Evolutionary conservation across 345 rosid genomes (phyloP).

Genomic region (Citrus maxima): DNA sequence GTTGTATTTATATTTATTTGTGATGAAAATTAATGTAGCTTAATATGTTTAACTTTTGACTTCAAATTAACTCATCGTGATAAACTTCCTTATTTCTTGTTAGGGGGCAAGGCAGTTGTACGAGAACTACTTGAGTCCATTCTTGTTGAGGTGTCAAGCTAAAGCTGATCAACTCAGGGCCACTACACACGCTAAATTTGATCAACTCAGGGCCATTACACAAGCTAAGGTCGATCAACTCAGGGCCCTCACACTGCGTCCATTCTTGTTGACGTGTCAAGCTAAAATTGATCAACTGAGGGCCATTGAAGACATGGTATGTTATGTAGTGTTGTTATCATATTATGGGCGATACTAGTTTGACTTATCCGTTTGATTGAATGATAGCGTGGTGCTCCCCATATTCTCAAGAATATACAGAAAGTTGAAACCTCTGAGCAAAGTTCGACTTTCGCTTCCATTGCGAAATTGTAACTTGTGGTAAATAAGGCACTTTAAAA

Average conservation of each 20-base stretch:
- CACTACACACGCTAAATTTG: slow-evolving; percentile 43
- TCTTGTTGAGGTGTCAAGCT: slow-evolving; percentile 56
- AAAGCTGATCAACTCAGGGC: slow-evolving; percentile 44
- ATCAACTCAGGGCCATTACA: no score
- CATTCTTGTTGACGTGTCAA: slow-evolving; percentile 60
- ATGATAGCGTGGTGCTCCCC: no score
- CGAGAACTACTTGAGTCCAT: slow-evolving; percentile 53
- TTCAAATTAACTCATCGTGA: neutral
- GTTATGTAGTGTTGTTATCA: no score
- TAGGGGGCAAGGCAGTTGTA: slow-evolving; percentile 66
- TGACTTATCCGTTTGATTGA: no score
- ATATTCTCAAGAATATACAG: no score
- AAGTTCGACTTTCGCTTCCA: no score
- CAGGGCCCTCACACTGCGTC: slow-evolving; percentile 28
- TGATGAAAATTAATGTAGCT: neutral
- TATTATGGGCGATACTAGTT: no score
- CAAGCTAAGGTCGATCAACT: slow-evolving; percentile 27
- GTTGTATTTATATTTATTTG: neutral
- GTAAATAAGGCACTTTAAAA: no score
- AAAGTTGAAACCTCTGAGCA: no score
- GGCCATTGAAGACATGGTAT: slow-evolving; percentile 17
- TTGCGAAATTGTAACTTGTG: no score
- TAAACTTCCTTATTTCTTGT: neutral
- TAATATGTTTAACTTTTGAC: neutral
- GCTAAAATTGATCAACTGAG: slow-evolving; percentile 41